Base-by-base conservation (phyloP, 108 stramenopile genomes). In the Nitzschia inconspicua region DNA sequence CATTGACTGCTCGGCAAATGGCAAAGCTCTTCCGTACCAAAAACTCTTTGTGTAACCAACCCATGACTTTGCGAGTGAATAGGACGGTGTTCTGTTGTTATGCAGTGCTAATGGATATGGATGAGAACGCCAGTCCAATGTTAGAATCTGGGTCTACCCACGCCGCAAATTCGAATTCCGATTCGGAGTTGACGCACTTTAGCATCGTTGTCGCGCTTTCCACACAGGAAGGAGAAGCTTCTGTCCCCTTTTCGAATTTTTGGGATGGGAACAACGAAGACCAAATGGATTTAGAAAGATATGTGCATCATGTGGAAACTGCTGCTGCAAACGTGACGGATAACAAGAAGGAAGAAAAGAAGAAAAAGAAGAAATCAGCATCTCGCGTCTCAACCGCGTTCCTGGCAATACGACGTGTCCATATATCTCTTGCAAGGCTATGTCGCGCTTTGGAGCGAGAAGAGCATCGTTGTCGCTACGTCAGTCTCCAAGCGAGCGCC, bases 1-100 rank as follows among this genome's bases (percentile, higher is more conserved):
- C 82, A 6, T 59, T 93, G n/a, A 75, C 83, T 7, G 68, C 83
- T 0, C 72, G 77, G 3, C 82, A 86, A 56, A 68, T 93, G 59
- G 86, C 91, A 6, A 93, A 93, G 48, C 60, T 93, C 24, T 93
- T 93, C 61, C 84, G 91, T n/a, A 82, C 86, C 0, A 89, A 93
- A 53, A 67, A 62, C 23, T 55, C 85, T 4, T 70, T 93, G 14
- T 93, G 91, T 60, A 83, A 83, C 8, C 77, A 83, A 68, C 88
- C 91, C 8, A 72, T 89, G 73, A 93, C 86, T 18, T 62, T 93
- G 8, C 73, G 73, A 24, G 73, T 93, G 1, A 83, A 83, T 44
- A 84, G 78, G 0, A 93, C 91, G 4, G 72, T 89, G 1, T 93
- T 93, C 75, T 89, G 88, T 57, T 93, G 88, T 35, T 63, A 82